Conservation (phyloP, 352 stramenopile species). For the Globisporangium cylindrosporum region DNA sequence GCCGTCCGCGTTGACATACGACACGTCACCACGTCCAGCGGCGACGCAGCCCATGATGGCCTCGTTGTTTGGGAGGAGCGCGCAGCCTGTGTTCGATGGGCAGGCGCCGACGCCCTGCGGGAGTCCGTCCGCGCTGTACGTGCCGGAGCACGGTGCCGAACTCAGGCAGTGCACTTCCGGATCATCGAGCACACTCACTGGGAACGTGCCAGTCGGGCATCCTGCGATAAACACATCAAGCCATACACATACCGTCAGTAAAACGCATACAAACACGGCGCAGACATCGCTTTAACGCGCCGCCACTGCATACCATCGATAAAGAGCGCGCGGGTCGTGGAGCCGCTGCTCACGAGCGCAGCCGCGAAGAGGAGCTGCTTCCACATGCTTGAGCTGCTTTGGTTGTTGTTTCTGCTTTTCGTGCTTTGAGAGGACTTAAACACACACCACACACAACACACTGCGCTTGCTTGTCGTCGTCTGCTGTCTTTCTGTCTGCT, state of each 20-base stretch:
- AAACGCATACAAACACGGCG: not conserved
- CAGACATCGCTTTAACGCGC: not conserved
- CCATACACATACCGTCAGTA: not conserved
- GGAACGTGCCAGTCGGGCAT: constrained; percentile 43
- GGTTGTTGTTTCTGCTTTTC: not conserved
- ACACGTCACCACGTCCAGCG: constrained; percentile 44
- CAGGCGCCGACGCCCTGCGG: constrained; percentile 51
- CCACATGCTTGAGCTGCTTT: constrained; percentile 14
- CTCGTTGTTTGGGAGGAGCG: constrained; percentile 52
- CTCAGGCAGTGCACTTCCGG: constrained; percentile 48
- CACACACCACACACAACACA: not conserved
- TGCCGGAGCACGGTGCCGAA: constrained; percentile 55
- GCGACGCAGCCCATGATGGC: constrained; percentile 68
- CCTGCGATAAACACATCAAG: constrained; percentile 22
- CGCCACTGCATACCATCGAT: constrained; percentile 17
- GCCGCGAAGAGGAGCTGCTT: constrained; percentile 10
- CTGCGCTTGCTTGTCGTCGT: not conserved
- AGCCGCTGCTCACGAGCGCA: constrained; percentile 7
- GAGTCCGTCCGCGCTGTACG: constrained; percentile 47
- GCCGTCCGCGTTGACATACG: constrained; percentile 72
- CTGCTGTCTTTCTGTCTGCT: not conserved
- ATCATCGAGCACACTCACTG: constrained; percentile 67
- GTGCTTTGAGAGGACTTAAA: not conserved
- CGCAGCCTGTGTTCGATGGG: constrained; percentile 48
- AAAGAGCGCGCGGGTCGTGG: constrained; percentile 8